A percentile compares a stretch with the other conserved stretches of the same genome.
Conservation (phyloP, 2,329 filamentous ascomycete genomes). For the Fusarium solani-melongenae region DNA sequence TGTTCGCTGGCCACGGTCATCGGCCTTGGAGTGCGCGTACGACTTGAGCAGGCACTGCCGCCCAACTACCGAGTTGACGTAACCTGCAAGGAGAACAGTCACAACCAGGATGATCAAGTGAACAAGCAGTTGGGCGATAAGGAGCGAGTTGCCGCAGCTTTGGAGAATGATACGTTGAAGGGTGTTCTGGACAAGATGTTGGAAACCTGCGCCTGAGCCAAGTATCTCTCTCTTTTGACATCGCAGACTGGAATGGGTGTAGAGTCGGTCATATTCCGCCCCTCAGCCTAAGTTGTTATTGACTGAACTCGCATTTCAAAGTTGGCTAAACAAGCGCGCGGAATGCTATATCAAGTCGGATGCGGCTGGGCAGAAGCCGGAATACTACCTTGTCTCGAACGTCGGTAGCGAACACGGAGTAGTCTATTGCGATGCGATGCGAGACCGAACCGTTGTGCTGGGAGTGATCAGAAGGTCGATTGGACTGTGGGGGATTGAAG, state of each 20-base stretch:
- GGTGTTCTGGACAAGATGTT: constrained; percentile 94
- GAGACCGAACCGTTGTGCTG: constrained; percentile 25
- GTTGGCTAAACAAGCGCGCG: neutral
- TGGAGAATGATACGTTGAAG: constrained; percentile 93
- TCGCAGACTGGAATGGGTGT: neutral
- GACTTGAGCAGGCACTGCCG: constrained; percentile 89
- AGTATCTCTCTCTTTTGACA: neutral
- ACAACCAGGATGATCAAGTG: constrained; percentile 92
- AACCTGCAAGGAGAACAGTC: constrained; percentile 94
- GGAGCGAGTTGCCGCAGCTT: constrained; percentile 91
- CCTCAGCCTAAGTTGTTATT: neutral
- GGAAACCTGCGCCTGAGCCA: constrained; percentile 74
- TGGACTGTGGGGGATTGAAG: constrained; percentile 6
- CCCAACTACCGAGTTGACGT: constrained; percentile 94
- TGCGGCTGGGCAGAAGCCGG: constrained; percentile 2
- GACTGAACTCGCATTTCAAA: neutral
- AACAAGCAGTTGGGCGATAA: constrained; percentile 98
- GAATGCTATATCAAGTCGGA: constrained; percentile 15
- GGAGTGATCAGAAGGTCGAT: constrained; percentile 1
- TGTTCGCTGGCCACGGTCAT: constrained; percentile 97
- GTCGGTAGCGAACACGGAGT: constrained; percentile 22
- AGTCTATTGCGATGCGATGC: constrained; percentile 2
- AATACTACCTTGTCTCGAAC: constrained; percentile 28
- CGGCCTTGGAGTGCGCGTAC: constrained; percentile 89
- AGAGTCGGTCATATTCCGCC: neutral